These are phyloP conservation scores for Cystobasidium tubakii DNA, from an alignment of 768 basidiomycete genomes.

Conservation along the genomic window DNA sequence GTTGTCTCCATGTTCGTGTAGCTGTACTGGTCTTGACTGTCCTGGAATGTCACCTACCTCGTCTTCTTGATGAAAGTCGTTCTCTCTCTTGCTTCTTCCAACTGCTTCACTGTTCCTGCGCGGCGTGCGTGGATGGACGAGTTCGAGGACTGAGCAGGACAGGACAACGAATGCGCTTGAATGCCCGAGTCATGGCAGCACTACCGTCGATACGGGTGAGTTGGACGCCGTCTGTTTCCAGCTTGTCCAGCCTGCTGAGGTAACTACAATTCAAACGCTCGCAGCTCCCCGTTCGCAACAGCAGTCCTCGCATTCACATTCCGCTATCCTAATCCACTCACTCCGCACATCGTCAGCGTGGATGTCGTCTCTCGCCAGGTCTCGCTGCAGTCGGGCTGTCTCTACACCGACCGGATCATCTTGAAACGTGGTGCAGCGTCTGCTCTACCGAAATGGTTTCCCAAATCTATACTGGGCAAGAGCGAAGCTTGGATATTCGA, in stretches of 20 bases:
- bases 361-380: slow-evolving; percentile 82
- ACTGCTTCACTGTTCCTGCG: background rate
- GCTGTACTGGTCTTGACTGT: too few relatives aligned
- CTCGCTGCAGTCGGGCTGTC: slow-evolving; percentile 62
- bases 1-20: background rate
- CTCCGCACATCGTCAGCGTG: slow-evolving; percentile 85
- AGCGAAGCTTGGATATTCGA: slow-evolving; percentile 92
- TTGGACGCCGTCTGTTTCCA: background rate
- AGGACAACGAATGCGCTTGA: background rate
- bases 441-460: slow-evolving; percentile 60
- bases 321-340: slow-evolving; percentile 91
- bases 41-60: too few relatives aligned
- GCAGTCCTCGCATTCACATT: slow-evolving; percentile 89
- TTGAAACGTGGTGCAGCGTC: slow-evolving; percentile 64
- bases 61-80: too few relatives aligned
- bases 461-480: slow-evolving; percentile 70
- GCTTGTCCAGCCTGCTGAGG: too few relatives aligned
- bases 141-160: background rate
- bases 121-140: background rate
- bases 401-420: slow-evolving; percentile 84
- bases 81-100: background rate
- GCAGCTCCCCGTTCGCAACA: slow-evolving; percentile 86
- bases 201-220: slow-evolving; percentile 28
- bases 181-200: slow-evolving; percentile 34
- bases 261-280: too few relatives aligned